A percentile compares a stretch with the other conserved stretches of the same genome.
These are phyloP conservation scores for Thalassiosira delicatula DNA, from an alignment of 352 stramenopile species.

Conservation along the genomic window DNA sequence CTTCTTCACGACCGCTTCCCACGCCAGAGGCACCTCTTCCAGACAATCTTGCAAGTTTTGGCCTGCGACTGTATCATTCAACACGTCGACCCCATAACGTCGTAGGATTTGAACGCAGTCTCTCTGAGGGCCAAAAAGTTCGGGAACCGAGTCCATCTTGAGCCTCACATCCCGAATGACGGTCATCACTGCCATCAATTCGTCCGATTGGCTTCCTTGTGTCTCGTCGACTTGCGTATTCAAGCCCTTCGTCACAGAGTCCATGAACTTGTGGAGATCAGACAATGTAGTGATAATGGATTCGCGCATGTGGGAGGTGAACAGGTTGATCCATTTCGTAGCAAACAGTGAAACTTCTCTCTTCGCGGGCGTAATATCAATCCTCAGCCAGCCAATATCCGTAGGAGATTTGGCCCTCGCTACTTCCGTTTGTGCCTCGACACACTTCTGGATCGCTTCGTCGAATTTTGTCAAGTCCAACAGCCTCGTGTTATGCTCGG, in stretches of 20 bases:
- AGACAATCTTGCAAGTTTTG: conserved; percentile 88
- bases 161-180: conserved; percentile 93
- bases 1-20: conserved; percentile 97
- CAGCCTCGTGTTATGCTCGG: conserved; percentile 87
- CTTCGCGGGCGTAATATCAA: conserved; percentile 97
- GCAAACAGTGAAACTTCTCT: conserved; percentile 94
- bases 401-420: conserved; percentile 88
- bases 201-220: conserved; percentile 88
- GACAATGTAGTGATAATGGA: conserved; percentile 87
- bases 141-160: conserved; percentile 86
- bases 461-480: conserved; percentile 95
- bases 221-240: conserved; percentile 89
- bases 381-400: conserved; percentile 96
- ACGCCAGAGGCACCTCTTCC: conserved; percentile 94
- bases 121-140: conserved; percentile 90
- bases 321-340: conserved; percentile 95
- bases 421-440: conserved; percentile 91
- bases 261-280: conserved; percentile 92
- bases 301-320: conserved; percentile 92
- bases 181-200: conserved; percentile 95
- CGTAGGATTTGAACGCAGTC: conserved; percentile 94
- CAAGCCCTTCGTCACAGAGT: conserved; percentile 89
- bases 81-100: conserved; percentile 90
- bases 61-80: conserved; percentile 67
- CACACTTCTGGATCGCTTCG: conserved; percentile 93